Evolutionary conservation across 2,329 filamentous ascomycete genomes (phyloP).

Genomic region (Neopestalotiopsis rosae): DNA sequence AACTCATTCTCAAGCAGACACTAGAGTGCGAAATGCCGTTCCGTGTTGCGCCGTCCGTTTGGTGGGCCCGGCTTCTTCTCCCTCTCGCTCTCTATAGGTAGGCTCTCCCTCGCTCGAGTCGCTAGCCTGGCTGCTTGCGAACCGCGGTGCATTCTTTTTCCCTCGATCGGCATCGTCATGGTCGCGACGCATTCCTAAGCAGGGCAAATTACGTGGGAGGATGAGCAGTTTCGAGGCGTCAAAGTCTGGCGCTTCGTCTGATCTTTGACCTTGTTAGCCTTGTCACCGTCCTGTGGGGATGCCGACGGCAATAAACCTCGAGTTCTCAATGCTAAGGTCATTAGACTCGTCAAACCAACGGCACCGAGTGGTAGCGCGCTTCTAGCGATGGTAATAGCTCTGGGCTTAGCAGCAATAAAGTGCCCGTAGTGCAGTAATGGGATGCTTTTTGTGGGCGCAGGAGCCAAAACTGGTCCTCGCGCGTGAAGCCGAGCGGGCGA

Average conservation of each 20-base stretch:
- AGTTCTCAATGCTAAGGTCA: not conserved
- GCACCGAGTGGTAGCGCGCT: not conserved
- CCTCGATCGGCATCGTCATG: not conserved
- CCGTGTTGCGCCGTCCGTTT: not conserved
- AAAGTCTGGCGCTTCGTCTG: constrained; percentile 8
- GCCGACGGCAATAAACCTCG: not conserved
- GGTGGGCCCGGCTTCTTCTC: not conserved
- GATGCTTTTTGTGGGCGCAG: not conserved
- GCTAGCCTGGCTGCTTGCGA: not conserved
- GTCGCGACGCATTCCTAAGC: constrained; percentile 10
- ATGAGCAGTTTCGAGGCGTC: constrained; percentile 9
- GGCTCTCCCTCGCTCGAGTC: constrained; percentile 4
- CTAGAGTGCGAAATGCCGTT: not conserved
- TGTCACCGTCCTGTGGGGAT: not conserved
- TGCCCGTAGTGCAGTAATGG: not conserved
- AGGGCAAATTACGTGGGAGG: not conserved
- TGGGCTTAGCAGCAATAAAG: no score
- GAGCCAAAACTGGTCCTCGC: not conserved
- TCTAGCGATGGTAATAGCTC: not conserved
- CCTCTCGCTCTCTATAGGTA: not conserved
- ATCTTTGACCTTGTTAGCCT: constrained; percentile 8
- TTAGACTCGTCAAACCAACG: not conserved
- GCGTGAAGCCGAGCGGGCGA: not conserved
- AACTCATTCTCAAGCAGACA: no score
- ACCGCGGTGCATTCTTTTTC: not conserved